Evolutionary conservation across 176 grass and related monocot species (phyloP).

Genomic region (Themeda triandra): DNA sequence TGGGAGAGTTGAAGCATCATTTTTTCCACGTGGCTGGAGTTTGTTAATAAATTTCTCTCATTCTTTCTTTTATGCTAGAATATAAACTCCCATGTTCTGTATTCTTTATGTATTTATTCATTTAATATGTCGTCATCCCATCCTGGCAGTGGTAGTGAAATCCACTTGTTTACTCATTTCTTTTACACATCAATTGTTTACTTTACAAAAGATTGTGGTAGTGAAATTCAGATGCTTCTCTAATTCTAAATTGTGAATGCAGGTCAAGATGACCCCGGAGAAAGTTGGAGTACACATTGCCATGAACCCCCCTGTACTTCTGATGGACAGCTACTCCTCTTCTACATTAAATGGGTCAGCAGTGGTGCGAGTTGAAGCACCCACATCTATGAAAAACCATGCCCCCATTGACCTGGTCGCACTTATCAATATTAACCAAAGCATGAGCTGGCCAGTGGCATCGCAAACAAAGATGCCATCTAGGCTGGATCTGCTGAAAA

Average conservation of each 20-base stretch:
- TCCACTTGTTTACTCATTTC: too few species aligned
- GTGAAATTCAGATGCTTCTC: not conserved
- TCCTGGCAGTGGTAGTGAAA: too few species aligned
- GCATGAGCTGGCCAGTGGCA: too few species aligned
- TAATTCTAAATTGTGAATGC: not conserved
- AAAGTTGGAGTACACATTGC: not conserved
- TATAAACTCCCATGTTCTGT: too few species aligned
- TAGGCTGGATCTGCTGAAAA: not conserved
- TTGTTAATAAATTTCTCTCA: too few species aligned
- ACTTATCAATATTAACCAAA: not conserved
- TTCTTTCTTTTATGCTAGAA: too few species aligned
- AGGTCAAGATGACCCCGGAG: not conserved
- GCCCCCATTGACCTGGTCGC: not conserved
- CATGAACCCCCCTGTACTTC: not conserved
- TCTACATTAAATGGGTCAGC: not conserved
- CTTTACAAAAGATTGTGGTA: not conserved
- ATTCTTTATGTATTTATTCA: too few species aligned
- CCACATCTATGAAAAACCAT: not conserved
- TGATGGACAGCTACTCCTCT: not conserved
- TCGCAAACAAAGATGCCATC: not conserved
- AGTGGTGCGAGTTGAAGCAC: not conserved
- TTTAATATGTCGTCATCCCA: not conserved
- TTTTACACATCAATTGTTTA: not conserved
- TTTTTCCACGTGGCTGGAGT: too few species aligned
- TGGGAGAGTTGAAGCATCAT: too few species aligned